These are phyloP conservation scores for Tulasnella sp. DNA, from an alignment of 768 basidiomycete species.

Conservation along the genomic window DNA sequence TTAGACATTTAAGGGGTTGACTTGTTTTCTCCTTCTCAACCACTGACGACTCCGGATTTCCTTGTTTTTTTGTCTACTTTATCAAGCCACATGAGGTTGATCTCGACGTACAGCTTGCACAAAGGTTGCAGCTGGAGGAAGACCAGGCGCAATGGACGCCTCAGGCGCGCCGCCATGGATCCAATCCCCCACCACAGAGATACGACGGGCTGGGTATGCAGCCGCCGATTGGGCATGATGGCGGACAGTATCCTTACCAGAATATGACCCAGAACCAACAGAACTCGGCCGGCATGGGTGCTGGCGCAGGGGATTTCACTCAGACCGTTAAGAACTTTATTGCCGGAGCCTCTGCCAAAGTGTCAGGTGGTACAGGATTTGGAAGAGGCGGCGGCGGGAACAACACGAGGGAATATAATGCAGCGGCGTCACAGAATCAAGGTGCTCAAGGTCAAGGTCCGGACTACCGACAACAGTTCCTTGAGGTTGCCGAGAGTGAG, in stretches of 20 bases:
- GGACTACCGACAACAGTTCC: conserved; percentile 55
- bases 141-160: conserved; percentile 26
- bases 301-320: background rate
- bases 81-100: conserved; percentile 46
- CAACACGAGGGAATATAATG: background rate
- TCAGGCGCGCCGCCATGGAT: conserved; percentile 18
- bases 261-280: background rate
- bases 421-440: background rate
- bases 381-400: background rate
- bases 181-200: no score
- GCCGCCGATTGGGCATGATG: background rate
- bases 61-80: background rate
- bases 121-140: conserved; percentile 56
- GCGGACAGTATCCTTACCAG: background rate
- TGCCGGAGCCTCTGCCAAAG: conserved; percentile 35
- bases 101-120: conserved; percentile 69
- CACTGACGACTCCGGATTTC: background rate
- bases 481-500: conserved; percentile 68
- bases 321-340: conserved; percentile 25
- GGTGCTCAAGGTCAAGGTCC: background rate
- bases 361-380: conserved; percentile 5
- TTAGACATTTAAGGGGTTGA: background rate
- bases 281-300: background rate
- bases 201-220: background rate
- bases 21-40: background rate